Evolutionary conservation across 1,284 basidiomycete species (phyloP).

Genomic region (Tilletia caries): DNA sequence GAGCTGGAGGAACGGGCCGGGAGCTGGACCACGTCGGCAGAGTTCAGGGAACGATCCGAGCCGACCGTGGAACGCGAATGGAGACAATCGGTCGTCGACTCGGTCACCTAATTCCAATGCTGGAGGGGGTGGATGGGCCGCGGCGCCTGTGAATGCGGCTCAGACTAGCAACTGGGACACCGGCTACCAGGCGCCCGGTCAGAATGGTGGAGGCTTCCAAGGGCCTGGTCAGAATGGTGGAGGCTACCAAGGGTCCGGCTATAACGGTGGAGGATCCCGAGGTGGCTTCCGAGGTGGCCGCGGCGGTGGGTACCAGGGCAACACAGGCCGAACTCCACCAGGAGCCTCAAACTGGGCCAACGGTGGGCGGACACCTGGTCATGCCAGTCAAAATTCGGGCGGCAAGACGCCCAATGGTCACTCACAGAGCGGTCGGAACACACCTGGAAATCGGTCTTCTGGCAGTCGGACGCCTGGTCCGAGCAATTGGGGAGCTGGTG

Average conservation of each 20-base stretch:
- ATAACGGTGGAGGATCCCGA: background rate
- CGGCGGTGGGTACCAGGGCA: background rate
- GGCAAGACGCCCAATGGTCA: background rate
- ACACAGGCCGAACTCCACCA: background rate
- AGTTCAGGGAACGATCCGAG: no score
- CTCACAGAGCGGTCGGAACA: background rate
- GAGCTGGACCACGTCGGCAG: no score
- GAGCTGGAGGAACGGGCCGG: no score
- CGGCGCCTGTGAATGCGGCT: background rate
- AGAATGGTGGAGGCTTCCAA: background rate
- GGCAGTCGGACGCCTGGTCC: slow-evolving; percentile 1
- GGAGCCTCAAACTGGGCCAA: background rate
- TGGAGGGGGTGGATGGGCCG: no score
- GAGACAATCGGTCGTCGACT: no score
- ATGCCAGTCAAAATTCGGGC: no score
- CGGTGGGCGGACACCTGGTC: background rate
- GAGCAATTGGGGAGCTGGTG: slow-evolving; percentile 5
- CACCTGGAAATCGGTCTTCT: background rate
- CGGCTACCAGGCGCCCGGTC: background rate
- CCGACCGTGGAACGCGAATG: no score
- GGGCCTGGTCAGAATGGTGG: background rate
- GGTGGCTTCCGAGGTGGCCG: slow-evolving; percentile 4
- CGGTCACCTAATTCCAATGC: no score
- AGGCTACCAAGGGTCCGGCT: background rate
- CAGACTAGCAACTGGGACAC: slow-evolving; percentile 1